Conservation (phyloP, 345 rosid species). For the Salix viminalis region DNA sequence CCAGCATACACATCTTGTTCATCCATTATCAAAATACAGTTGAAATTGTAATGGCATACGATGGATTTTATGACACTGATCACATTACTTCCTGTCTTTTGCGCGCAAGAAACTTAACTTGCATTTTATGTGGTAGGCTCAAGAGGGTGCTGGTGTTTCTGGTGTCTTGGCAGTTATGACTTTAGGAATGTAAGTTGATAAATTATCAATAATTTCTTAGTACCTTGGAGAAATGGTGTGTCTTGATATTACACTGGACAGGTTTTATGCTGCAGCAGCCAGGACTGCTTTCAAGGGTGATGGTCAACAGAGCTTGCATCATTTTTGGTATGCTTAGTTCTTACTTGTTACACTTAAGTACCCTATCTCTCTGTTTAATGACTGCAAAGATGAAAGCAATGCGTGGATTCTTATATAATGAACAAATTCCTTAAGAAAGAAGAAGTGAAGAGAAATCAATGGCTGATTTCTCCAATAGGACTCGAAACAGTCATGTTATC, state of each 20-base stretch:
- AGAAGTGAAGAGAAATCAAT: background rate
- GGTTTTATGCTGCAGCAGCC: conserved; percentile 92
- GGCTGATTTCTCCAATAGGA: too few relatives aligned
- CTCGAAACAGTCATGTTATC: background rate
- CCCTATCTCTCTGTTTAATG: background rate
- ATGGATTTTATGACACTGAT: background rate
- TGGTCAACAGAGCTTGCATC: conserved; percentile 87
- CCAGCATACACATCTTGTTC: background rate
- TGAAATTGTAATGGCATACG: background rate
- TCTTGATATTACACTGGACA: conserved; percentile 29
- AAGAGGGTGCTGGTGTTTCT: conserved; percentile 78
- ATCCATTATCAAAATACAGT: background rate
- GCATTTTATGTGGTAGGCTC: conserved; percentile 57
- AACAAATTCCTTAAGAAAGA: background rate
- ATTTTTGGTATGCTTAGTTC: conserved; percentile 64
- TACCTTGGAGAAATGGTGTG: conserved; percentile 9
- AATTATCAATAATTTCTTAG: conserved; percentile 8
- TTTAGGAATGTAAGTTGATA: conserved; percentile 80
- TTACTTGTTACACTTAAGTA: background rate
- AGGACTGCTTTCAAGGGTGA: conserved; percentile 94
- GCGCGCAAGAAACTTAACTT: conserved; percentile 8
- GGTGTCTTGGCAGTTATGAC: conserved; percentile 98
- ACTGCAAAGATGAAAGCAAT: background rate
- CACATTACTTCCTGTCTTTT: background rate
- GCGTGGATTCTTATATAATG: background rate